Percentiles rank a stretch among this genome's conserved stretches.
These are phyloP conservation scores for Metarhizium rileyi DNA, from an alignment of 2,329 filamentous ascomycete genomes.

Conservation along the genomic window DNA sequence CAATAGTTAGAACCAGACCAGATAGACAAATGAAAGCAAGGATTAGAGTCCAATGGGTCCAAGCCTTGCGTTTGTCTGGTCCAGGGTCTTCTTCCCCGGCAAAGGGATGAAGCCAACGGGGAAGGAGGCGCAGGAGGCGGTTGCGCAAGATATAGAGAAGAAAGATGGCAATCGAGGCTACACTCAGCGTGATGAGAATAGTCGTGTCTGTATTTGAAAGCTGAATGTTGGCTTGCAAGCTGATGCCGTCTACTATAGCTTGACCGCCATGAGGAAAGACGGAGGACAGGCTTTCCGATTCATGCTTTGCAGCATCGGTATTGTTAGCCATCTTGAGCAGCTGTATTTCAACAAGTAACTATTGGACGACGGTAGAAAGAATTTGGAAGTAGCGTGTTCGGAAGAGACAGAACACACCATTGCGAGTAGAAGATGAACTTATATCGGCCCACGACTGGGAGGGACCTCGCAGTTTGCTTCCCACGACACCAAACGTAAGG, in stretches of 20 bases:
- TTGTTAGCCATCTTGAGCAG: background rate
- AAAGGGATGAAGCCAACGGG: constrained; percentile 33
- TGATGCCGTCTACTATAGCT: background rate
- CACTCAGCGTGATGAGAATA: constrained; percentile 14
- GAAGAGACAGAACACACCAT: too few species aligned
- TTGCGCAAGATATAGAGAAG: constrained; percentile 19
- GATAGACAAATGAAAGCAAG: constrained; percentile 23
- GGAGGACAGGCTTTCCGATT: background rate
- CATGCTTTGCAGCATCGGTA: background rate
- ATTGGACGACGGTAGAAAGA: background rate
- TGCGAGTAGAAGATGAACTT: too few species aligned
- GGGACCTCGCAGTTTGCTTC: too few species aligned
- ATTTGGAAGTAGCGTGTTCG: too few species aligned
- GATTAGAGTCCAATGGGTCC: constrained; percentile 29
- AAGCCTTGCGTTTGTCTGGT: constrained; percentile 18
- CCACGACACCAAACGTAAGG: too few species aligned
- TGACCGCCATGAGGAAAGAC: background rate
- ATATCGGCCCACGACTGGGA: too few species aligned
- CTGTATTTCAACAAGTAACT: background rate
- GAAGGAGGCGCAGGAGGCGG: constrained; percentile 19
- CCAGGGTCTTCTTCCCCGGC: constrained; percentile 26
- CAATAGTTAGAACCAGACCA: constrained; percentile 25
- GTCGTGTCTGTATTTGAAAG: constrained; percentile 6
- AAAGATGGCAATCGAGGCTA: constrained; percentile 18
- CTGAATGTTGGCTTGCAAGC: background rate